Percentiles rank a stretch among this genome's conserved stretches.
These are phyloP conservation scores for Tolypocladium ovalisporum DNA, from an alignment of 2,329 filamentous ascomycete species.

Conservation along the genomic window DNA sequence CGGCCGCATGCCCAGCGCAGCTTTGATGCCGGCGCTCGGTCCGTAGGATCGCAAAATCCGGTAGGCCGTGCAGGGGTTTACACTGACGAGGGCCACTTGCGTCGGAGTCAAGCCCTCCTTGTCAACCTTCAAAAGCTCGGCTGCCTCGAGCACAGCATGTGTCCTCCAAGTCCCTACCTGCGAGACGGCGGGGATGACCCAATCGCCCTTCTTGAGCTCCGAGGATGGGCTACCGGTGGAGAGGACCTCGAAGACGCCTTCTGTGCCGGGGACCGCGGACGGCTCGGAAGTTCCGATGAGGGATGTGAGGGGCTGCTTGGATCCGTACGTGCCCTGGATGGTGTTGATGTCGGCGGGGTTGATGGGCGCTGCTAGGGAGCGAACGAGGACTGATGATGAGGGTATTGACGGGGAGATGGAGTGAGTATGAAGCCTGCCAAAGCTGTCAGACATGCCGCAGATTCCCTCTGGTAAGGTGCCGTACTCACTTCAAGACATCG, in stretches of 20 bases:
- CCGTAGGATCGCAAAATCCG: conserved; percentile 80
- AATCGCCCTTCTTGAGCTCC: conserved; percentile 63
- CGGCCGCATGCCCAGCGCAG: conserved; percentile 32
- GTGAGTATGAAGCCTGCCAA: conserved; percentile 53
- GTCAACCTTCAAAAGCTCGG: conserved; percentile 57
- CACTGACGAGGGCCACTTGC: conserved; percentile 77
- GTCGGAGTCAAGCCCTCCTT: conserved; percentile 58
- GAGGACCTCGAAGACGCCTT: conserved; percentile 87
- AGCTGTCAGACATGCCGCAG: neutral
- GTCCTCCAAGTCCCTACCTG: conserved; percentile 93
- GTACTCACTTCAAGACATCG: conserved; percentile 52
- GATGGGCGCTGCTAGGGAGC: conserved; percentile 81
- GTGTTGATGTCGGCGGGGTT: conserved; percentile 98
- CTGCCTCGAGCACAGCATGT: conserved; percentile 57
- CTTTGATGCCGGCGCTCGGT: conserved; percentile 30
- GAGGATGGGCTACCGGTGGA: conserved; percentile 48
- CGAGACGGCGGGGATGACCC: conserved; percentile 79
- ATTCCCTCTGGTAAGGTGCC: neutral
- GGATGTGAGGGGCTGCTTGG: conserved; percentile 66
- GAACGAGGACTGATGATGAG: conserved; percentile 56
- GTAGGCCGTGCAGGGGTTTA: conserved; percentile 93
- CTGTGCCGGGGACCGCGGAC: conserved; percentile 74
- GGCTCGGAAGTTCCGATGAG: conserved; percentile 67
- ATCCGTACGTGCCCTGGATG: conserved; percentile 91
- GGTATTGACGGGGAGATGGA: conserved; percentile 69